phyloP scores from a whole-genome alignment of 495 filamentous ascomycete genomes.

The Tuber aestivum region DNA sequence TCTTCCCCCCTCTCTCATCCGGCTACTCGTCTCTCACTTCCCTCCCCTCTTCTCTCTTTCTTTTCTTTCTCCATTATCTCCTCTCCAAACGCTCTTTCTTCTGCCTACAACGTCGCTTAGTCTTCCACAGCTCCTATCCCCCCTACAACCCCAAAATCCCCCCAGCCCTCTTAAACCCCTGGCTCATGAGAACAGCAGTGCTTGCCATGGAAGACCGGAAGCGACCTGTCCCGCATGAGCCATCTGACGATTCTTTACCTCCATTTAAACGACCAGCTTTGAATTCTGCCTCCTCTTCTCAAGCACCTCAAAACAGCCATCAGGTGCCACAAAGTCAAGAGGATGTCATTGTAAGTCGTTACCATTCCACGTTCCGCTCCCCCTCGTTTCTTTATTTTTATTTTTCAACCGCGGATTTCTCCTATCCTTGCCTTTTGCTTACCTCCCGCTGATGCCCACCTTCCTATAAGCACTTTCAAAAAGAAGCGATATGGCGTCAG shows the following conservation, averaged over 20 bases:
- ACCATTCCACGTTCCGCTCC: slow-evolving; percentile 13
- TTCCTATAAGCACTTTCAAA: slow-evolving; percentile 72
- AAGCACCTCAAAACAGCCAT: slow-evolving; percentile 34
- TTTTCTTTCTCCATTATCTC: slow-evolving; percentile 21
- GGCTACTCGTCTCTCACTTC: slow-evolving; percentile 4
- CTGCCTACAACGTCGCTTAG: slow-evolving; percentile 16
- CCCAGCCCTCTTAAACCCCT: slow-evolving; percentile 36
- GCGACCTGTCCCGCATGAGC: slow-evolving; percentile 43
- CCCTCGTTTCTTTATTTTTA: slow-evolving; percentile 4
- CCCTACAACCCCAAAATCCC: slow-evolving; percentile 23
- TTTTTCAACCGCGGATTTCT: not conserved
- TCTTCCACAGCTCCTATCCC: slow-evolving; percentile 11
- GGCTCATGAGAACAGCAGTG: slow-evolving; percentile 40
- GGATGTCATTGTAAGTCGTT: slow-evolving; percentile 43
- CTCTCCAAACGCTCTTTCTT: slow-evolving; percentile 24
- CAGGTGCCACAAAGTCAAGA: slow-evolving; percentile 43
- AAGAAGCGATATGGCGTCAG: slow-evolving; percentile 93
- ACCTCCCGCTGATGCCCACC: slow-evolving; percentile 26
- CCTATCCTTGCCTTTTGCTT: not conserved
- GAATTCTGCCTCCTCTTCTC: slow-evolving; percentile 38
- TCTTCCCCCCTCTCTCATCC: slow-evolving; percentile 1
- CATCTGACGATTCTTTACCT: slow-evolving; percentile 41
- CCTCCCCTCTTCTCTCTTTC: slow-evolving; percentile 12
- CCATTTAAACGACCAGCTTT: slow-evolving; percentile 42
- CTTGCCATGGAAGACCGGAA: slow-evolving; percentile 44